Percentiles rank a stretch among this genome's conserved stretches.
These are phyloP conservation scores for Fusarium tricinctum DNA, from an alignment of 2,329 filamentous ascomycete genomes.

Conservation along the genomic window DNA sequence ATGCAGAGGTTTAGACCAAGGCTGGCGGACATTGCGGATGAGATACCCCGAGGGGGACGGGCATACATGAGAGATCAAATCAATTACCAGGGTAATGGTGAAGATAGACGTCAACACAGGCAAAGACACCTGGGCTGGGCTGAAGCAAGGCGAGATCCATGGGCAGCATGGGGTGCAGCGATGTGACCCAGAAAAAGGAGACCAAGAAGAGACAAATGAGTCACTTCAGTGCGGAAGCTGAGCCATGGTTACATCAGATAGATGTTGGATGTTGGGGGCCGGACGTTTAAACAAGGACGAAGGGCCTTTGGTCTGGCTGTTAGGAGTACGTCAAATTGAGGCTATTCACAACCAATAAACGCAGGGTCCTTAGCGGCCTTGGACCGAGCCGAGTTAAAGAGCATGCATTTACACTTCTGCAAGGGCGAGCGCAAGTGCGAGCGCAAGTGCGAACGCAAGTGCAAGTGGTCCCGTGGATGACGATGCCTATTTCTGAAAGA, in stretches of 20 bases:
- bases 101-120: background rate
- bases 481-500: constrained; percentile 28
- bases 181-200: constrained; percentile 13
- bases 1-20: constrained; percentile 6
- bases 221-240: constrained; percentile 1
- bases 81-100: background rate
- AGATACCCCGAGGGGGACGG: background rate
- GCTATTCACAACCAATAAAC: constrained; percentile 25
- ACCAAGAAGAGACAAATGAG: constrained; percentile 13
- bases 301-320: no score
- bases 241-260: constrained; percentile 9
- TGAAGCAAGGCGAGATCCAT: constrained; percentile 33
- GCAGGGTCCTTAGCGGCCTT: constrained; percentile 6
- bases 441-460: constrained; percentile 28
- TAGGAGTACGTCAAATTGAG: constrained; percentile 3
- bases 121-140: constrained; percentile 39
- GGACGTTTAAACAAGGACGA: background rate
- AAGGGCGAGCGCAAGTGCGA: constrained; percentile 34
- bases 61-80: background rate
- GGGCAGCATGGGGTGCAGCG: constrained; percentile 37
- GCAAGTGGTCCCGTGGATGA: constrained; percentile 44
- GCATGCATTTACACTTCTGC: constrained; percentile 22
- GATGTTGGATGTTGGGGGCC: background rate
- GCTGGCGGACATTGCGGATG: constrained; percentile 4
- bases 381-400: constrained; percentile 28